These are phyloP conservation scores for Geum urbanum DNA, from an alignment of 306 rosid species.

Conservation along the genomic window DNA sequence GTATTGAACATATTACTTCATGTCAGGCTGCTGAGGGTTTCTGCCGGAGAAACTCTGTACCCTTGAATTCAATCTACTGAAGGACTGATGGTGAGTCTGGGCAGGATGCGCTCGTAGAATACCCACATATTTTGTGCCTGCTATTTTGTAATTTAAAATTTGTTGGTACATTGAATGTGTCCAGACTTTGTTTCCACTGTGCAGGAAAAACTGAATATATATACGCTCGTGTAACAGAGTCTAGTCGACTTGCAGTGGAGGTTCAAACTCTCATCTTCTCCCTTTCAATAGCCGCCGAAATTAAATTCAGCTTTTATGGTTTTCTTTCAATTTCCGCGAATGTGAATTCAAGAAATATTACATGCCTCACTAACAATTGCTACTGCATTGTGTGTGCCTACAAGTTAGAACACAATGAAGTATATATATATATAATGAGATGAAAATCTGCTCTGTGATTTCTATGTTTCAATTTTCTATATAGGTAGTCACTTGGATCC, in stretches of 20 bases:
- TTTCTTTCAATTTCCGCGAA: not conserved
- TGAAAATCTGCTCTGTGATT: not conserved
- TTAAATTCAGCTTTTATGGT: not conserved
- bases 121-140: not conserved
- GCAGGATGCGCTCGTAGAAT: not conserved
- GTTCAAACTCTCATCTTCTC: slow-evolving; percentile 31
- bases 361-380: not conserved
- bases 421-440: no score
- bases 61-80: slow-evolving; percentile 49
- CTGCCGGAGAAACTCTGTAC: slow-evolving; percentile 74
- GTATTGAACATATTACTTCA: slow-evolving; percentile 29
- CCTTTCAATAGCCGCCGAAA: not conserved
- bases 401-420: no score
- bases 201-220: slow-evolving; percentile 92
- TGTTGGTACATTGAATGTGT: not conserved
- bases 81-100: slow-evolving; percentile 78
- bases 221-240: slow-evolving; percentile 64
- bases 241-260: slow-evolving; percentile 75
- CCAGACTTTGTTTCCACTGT: slow-evolving; percentile 29
- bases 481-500: not conserved
- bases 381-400: no score
- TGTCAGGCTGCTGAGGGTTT: slow-evolving; percentile 90
- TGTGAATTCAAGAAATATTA: not conserved
- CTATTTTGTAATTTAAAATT: slow-evolving; percentile 1
- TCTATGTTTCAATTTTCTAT: not conserved